phyloP scores from a whole-genome alignment of 2,329 filamentous ascomycete species.

The Penicillium sp. region DNA sequence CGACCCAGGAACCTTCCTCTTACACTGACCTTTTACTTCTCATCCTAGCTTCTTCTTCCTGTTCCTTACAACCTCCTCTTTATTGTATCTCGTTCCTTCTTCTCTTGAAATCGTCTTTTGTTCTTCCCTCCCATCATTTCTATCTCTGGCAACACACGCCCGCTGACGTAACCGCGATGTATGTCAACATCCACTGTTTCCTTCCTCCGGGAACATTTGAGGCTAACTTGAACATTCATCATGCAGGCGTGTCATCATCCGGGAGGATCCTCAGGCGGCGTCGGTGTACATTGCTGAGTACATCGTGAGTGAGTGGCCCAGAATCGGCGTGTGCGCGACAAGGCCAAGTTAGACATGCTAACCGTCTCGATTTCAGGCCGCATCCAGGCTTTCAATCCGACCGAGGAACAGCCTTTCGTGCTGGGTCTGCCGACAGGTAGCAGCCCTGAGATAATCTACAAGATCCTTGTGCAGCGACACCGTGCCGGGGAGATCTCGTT shows the following conservation, averaged over 20 bases:
- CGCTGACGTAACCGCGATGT: conserved; percentile 35
- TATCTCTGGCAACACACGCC: conserved; percentile 2
- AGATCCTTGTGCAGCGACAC: conserved; percentile 61
- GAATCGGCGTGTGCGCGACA: conserved; percentile 3
- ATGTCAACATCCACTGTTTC: conserved; percentile 8
- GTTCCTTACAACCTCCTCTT: no score
- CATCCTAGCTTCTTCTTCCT: conserved; percentile 3
- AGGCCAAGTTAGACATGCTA: conserved; percentile 2
- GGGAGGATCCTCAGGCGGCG: conserved; percentile 65
- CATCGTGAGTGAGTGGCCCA: conserved; percentile 64
- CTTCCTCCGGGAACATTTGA: background rate
- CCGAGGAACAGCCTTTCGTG: conserved; percentile 70
- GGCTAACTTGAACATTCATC: conserved; percentile 14
- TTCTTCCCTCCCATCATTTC: background rate
- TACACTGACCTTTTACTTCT: conserved; percentile 8
- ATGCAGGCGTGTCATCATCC: conserved; percentile 81
- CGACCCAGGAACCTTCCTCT: conserved; percentile 19
- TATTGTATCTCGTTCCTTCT: no score
- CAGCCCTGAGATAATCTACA: conserved; percentile 75
- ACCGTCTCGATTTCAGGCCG: conserved; percentile 52
- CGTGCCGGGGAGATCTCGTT: conserved; percentile 66
- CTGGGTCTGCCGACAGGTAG: conserved; percentile 81
- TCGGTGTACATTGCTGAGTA: conserved; percentile 78
- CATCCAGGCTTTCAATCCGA: conserved; percentile 73
- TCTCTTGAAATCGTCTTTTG: no score